Percentiles rank a stretch among this genome's conserved stretches.
These are phyloP conservation scores for Pleurotus eryngii DNA, from an alignment of 768 basidiomycete genomes.

Conservation along the genomic window DNA sequence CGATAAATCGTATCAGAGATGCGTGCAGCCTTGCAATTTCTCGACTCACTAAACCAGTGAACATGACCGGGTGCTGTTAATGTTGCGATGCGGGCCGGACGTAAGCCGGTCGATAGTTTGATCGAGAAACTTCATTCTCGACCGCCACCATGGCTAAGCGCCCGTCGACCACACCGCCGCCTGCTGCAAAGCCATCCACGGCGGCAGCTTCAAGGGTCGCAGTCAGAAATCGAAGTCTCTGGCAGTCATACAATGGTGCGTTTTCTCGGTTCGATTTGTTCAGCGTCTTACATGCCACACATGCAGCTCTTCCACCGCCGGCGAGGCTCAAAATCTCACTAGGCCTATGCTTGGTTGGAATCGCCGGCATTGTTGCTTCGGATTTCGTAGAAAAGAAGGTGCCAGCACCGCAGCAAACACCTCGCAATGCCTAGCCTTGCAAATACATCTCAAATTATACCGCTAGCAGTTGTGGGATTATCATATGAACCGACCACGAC, in stretches of 20 bases:
- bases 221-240: slow-evolving; percentile 25
- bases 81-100: neutral
- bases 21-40: too few relatives aligned
- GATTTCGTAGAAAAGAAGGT: slow-evolving; percentile 47
- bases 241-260: slow-evolving; percentile 44
- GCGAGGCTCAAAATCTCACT: slow-evolving; percentile 52
- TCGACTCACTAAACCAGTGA: slow-evolving; percentile 70
- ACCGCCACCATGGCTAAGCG: too few relatives aligned
- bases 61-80: slow-evolving; percentile 45
- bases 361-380: slow-evolving; percentile 44
- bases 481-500: slow-evolving; percentile 10
- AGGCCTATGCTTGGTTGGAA: slow-evolving; percentile 43
- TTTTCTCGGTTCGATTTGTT: neutral
- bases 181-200: too few relatives aligned
- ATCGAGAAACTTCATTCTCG: neutral
- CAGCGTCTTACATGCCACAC: neutral
- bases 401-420: slow-evolving; percentile 17
- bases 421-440: neutral
- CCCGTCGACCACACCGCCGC: too few relatives aligned
- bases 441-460: neutral
- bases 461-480: neutral
- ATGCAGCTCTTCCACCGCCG: slow-evolving; percentile 47
- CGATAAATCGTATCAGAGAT: neutral
- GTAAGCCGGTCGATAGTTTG: neutral
- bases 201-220: too few relatives aligned